These are phyloP conservation scores for Nothomitra cinnamomea DNA, from an alignment of 2,329 filamentous ascomycete species.

Conservation along the genomic window DNA sequence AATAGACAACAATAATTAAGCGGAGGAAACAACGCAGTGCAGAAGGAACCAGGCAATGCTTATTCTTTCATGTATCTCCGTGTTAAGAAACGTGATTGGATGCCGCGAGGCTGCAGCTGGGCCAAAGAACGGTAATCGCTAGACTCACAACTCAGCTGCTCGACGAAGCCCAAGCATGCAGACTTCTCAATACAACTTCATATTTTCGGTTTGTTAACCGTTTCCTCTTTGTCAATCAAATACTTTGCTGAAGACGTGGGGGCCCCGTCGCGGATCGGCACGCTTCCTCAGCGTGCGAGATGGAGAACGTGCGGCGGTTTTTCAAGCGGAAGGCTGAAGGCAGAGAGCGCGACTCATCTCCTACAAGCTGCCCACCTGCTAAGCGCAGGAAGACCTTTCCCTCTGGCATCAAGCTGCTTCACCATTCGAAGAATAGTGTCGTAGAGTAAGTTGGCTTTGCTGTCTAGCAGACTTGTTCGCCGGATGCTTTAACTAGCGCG, in stretches of 20 bases:
- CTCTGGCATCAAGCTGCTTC: conserved; percentile 1
- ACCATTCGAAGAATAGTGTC: background rate
- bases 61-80: background rate
- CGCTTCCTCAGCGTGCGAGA: background rate
- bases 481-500: conserved; percentile 1
- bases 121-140: background rate
- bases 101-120: background rate
- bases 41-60: background rate
- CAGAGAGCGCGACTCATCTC: background rate
- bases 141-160: background rate
- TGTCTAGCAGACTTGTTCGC: background rate
- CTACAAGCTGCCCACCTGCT: background rate
- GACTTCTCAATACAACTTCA: background rate
- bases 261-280: background rate
- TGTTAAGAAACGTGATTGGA: background rate
- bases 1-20: conserved; percentile 1
- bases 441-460: conserved; percentile 2
- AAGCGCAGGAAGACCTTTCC: conserved; percentile 2
- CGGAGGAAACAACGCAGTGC: background rate
- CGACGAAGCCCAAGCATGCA: background rate
- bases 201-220: background rate
- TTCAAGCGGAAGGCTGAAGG: conserved; percentile 1
- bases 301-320: background rate
- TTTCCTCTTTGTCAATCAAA: background rate
- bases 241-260: conserved; percentile 1